These are phyloP conservation scores for Candida nonsorbophila DNA, from an alignment of 805 yeast genomes.

Conservation along the genomic window DNA sequence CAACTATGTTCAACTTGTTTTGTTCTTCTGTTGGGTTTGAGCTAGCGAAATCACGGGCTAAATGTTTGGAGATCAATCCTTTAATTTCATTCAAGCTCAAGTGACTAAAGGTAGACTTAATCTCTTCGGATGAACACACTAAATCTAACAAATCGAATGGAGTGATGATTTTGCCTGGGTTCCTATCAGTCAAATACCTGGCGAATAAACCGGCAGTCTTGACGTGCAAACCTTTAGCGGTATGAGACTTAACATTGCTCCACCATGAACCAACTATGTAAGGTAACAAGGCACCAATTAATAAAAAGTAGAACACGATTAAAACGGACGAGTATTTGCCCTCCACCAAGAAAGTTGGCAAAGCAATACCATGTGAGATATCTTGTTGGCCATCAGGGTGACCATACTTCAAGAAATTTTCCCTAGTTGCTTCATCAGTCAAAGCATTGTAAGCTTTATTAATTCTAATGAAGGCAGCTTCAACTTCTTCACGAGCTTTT, in stretches of 20 bases:
- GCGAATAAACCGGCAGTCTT: constrained; percentile 78
- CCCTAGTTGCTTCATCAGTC: constrained; percentile 81
- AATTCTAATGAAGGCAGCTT: constrained; percentile 72
- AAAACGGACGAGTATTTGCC: constrained; percentile 68
- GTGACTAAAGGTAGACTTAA: constrained; percentile 35
- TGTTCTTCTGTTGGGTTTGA: constrained; percentile 17
- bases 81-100: constrained; percentile 44
- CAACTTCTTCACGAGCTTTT: constrained; percentile 53
- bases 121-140: constrained; percentile 66
- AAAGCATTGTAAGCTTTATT: constrained; percentile 91
- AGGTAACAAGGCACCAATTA: constrained; percentile 80
- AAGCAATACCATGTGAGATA: constrained; percentile 85
- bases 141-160: constrained; percentile 53
- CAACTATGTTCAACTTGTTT: constrained; percentile 51
- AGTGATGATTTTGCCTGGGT: constrained; percentile 62
- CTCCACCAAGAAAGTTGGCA: constrained; percentile 87
- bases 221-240: constrained; percentile 77
- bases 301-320: constrained; percentile 54
- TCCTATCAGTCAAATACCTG: constrained; percentile 65
- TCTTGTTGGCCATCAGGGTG: constrained; percentile 98
- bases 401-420: constrained; percentile 82
- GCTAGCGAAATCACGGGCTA: constrained; percentile 42
- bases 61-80: constrained; percentile 49
- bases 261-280: constrained; percentile 85
- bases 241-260: constrained; percentile 72